phyloP scores from a whole-genome alignment of 495 filamentous ascomycete species.

The Tuber brumale region DNA sequence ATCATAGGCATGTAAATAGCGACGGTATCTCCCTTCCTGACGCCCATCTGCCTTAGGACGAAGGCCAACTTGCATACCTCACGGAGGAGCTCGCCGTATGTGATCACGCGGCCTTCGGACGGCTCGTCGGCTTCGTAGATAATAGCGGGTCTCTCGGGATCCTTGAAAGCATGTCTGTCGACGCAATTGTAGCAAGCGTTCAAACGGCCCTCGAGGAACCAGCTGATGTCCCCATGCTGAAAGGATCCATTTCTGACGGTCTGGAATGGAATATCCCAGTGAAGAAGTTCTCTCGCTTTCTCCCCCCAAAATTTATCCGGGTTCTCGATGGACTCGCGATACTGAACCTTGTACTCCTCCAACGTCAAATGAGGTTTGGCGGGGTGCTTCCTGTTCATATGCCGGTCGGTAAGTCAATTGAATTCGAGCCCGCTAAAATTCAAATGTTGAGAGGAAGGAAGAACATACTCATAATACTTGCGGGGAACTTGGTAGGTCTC shows the following conservation, averaged over 20 bases:
- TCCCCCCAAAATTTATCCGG: slow-evolving; percentile 87
- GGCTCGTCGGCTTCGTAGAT: slow-evolving; percentile 98
- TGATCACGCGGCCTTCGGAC: slow-evolving; percentile 76
- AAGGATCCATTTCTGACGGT: slow-evolving; percentile 79
- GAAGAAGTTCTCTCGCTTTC: slow-evolving; percentile 78
- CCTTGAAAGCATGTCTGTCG: slow-evolving; percentile 87
- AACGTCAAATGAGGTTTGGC: slow-evolving; percentile 62
- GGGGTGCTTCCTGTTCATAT: slow-evolving; percentile 57
- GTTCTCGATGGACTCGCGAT: slow-evolving; percentile 91
- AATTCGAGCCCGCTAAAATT: background rate
- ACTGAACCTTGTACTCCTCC: slow-evolving; percentile 84
- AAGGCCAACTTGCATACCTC: slow-evolving; percentile 82
- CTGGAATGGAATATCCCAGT: slow-evolving; percentile 86
- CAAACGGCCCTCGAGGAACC: slow-evolving; percentile 89
- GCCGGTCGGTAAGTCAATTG: slow-evolving; percentile 36
- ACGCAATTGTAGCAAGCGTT: slow-evolving; percentile 98
- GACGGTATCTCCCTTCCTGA: slow-evolving; percentile 95
- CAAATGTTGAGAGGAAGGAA: background rate
- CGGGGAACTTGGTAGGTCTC: slow-evolving; percentile 62
- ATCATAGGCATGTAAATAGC: slow-evolving; percentile 99
- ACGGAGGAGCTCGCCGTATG: slow-evolving; percentile 87
- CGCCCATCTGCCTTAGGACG: slow-evolving; percentile 86
- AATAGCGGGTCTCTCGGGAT: slow-evolving; percentile 87
- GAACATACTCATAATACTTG: slow-evolving; percentile 33
- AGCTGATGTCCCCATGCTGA: slow-evolving; percentile 73